Evolutionary conservation across 2,329 filamentous ascomycete genomes (phyloP), one percentile per base, ranked within the genome.

Genomic region (Trichoderma cornu-damae): DNA sequence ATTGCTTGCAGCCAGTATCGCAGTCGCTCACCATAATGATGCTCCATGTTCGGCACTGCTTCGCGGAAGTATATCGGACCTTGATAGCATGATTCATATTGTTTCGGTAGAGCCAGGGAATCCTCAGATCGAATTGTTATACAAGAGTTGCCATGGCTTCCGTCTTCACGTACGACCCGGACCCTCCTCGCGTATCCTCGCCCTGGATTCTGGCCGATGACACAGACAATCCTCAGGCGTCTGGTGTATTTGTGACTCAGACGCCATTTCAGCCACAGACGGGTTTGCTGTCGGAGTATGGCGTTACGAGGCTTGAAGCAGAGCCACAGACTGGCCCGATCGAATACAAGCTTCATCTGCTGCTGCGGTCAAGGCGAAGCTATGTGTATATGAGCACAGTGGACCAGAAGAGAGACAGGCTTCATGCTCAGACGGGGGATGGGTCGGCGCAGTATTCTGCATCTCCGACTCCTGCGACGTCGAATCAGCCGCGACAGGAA

Each of bases 241-340:
- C 64, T 67, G 72, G 49, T 28, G 60, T 59, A 44, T 59, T 62
- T 4, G 58, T 64, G 61, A 60, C 59, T 60, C 51, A 55, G 30
- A n/a, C n/a, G n/a, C n/a, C n/a, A n/a, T n/a, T n/a, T n/a, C n/a
- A n/a, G n/a, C n/a, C n/a, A n/a, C n/a, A n/a, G n/a, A 38, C 47
- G 5, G 75, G 74, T n/a, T 65, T 78, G 6, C 73, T 83, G 11
- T 79, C 79, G 4, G 81, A 87, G 56, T 86, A 84, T 68, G 82
- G 80, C 1, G 82, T 94, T 44, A 87, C 85, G 43, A 90, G 87
- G 66, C 76, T 99, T 14, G 87, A 92, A 61, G 87, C 93, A 11
- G 94, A 99, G 70, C 93, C 93, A 5, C 92, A 97, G 68, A 87
- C 95, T 61, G 94, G 94, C 0, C 91, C 94, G 16, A 95, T 90